Base-by-base conservation (phyloP, 148 eudicot species). In the Nepenthes mirabilis region DNA sequence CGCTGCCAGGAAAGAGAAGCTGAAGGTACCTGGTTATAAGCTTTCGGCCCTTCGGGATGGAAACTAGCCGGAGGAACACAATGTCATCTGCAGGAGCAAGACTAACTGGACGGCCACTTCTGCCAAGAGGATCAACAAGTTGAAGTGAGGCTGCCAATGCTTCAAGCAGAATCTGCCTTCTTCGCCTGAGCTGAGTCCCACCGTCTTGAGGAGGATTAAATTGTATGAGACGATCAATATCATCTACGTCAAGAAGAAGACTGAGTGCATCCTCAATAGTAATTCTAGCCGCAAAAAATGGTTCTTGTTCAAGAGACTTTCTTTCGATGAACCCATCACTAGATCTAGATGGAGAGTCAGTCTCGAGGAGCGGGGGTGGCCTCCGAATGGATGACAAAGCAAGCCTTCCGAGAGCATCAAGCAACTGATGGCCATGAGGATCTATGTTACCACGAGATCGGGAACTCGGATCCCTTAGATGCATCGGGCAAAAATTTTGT, bases 261-360 rank as follows among this genome's bases (percentile, higher is more conserved):
- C 75, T 71, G 52, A 86, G 75, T 47, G 88, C 83, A 68, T 93
- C 95, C 75, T 93, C 98, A 45, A 93, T 78, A 36, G 84, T 70
- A 37, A 88, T 84, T 79, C 98, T 88, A 37, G 98, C 96, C 58
- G 98, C 90, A 67, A 93, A 83, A 83, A 93, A 72, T 6, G 98
- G 98, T 59, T 93, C 98, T 68, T 88, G 87, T 60, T 88, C 98
- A 61, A 88, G 77, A 13, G 91, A 95, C 80, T 77, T 88, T 62
- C 77, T 75, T 36, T 58, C 34, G 37, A 59, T 47, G 64, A 75
- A 78, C 47, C 74, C 80, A 65, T 83, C 96, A 58, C 61, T 33
- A 59, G 67, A 59, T 14, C 76, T 71, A 64, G 77, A 65, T 55
- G 86, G 78, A 14, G 83, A 69, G 34, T 86, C 95, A 57, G 85